Conservation (phyloP, 2,329 filamentous ascomycete species). For the Orbilia quercus region DNA sequence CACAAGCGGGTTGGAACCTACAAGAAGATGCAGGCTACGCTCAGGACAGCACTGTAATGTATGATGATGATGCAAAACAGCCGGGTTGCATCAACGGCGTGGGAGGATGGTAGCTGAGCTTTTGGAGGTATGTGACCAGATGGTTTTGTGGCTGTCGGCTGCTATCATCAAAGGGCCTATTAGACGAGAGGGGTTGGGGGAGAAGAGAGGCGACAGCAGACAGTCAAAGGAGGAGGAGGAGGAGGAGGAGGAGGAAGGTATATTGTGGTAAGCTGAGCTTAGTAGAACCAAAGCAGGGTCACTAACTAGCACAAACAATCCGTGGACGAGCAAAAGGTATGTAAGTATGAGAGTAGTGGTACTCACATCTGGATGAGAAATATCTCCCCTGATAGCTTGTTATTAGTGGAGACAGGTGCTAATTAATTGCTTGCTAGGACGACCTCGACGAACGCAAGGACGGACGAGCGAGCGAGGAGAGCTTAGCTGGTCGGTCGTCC, state of each 20-base stretch:
- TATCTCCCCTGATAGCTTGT: too few species aligned
- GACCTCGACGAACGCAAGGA: background rate
- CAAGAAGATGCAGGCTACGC: slow-evolving; percentile 16
- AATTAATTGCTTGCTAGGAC: too few species aligned
- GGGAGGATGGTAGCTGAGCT: slow-evolving; percentile 38
- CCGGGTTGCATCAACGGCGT: slow-evolving; percentile 55
- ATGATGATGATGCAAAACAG: slow-evolving; percentile 56
- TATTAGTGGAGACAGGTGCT: too few species aligned
- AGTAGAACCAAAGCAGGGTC: slow-evolving; percentile 29
- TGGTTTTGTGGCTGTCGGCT: slow-evolving; percentile 51
- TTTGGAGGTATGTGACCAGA: slow-evolving; percentile 54
- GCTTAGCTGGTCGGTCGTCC: too few species aligned
- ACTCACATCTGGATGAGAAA: too few species aligned
- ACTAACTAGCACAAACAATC: slow-evolving; percentile 25
- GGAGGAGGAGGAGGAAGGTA: slow-evolving; percentile 36
- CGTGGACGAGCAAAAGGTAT: too few species aligned
- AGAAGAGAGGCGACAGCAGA: slow-evolving; percentile 20
- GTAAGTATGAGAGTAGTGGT: slow-evolving; percentile 8
- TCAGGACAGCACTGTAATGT: slow-evolving; percentile 41
- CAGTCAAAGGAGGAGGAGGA: too few species aligned
- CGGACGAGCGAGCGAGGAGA: too few species aligned
- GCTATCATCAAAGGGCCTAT: slow-evolving; percentile 53
- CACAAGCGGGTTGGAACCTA: slow-evolving; percentile 51
- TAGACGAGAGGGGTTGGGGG: slow-evolving; percentile 56
- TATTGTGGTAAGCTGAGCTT: slow-evolving; percentile 47